Conservation (phyloP, 2,329 filamentous ascomycete genomes). For the Paraphoma sp. region DNA sequence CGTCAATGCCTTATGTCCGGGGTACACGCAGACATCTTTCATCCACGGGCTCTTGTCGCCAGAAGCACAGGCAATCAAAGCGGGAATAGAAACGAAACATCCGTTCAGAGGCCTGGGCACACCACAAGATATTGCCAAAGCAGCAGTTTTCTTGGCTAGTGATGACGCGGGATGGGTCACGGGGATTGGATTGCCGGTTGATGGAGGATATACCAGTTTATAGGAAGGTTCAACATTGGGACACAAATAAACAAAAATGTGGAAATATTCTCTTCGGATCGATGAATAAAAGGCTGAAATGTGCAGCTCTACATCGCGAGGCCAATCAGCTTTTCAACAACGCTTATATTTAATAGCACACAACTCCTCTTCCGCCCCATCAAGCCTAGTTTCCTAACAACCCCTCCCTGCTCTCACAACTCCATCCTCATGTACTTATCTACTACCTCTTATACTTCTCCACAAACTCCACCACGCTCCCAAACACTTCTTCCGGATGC, state of each 20-base stretch:
- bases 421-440: no score
- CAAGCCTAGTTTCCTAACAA: no score
- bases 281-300: no score
- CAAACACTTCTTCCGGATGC: slow-evolving; percentile 54
- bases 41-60: slow-evolving; percentile 19
- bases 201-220: slow-evolving; percentile 52
- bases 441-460: slow-evolving; percentile 27
- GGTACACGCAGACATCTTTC: slow-evolving; percentile 48
- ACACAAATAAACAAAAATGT: no score
- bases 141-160: slow-evolving; percentile 55
- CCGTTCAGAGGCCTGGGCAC: slow-evolving; percentile 40
- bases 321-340: no score
- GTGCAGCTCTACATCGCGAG: no score
- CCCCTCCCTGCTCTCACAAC: no score
- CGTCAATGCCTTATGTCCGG: slow-evolving; percentile 62
- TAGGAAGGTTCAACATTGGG: slow-evolving; percentile 1
- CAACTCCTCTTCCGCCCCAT: no score
- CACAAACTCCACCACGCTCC: slow-evolving; percentile 38
- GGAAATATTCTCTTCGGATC: no score
- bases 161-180: slow-evolving; percentile 57
- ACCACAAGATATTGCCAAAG: slow-evolving; percentile 42
- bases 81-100: slow-evolving; percentile 25
- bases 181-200: slow-evolving; percentile 53
- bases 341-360: no score
- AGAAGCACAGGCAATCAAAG: slow-evolving; percentile 6